These are phyloP conservation scores for Tolypocladium ophioglossoides DNA, from an alignment of 2,329 filamentous ascomycete species.

Conservation along the genomic window DNA sequence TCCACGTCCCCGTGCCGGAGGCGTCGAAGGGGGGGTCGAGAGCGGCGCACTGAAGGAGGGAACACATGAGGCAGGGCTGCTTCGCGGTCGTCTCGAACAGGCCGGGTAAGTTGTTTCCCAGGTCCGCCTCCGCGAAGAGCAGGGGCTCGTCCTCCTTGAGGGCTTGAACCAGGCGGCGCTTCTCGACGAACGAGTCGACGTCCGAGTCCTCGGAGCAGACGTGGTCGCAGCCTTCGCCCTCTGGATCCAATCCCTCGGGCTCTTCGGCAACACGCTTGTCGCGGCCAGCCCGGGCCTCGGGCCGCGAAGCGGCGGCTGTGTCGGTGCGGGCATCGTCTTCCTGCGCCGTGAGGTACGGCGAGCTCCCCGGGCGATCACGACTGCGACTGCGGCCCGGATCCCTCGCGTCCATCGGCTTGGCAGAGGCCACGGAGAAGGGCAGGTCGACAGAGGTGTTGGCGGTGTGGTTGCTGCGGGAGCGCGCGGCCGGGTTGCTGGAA, in stretches of 20 bases:
- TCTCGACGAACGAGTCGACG: conserved; percentile 20
- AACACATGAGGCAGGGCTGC: conserved; percentile 6
- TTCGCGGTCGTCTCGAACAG: conserved; percentile 6
- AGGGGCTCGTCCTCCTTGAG: conserved; percentile 23
- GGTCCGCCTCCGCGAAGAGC: conserved; percentile 19
- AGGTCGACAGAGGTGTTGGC: conserved; percentile 34
- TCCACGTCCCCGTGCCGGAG: not conserved
- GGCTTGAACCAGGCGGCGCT: conserved; percentile 6
- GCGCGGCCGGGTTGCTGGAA: conserved; percentile 27
- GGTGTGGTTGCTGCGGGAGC: conserved; percentile 32
- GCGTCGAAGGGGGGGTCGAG: not conserved
- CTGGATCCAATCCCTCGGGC: not conserved
- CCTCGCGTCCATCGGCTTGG: not conserved
- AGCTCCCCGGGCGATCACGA: not conserved
- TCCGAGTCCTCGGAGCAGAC: conserved; percentile 13
- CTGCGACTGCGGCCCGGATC: not conserved
- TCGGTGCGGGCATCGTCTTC: not conserved
- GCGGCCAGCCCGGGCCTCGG: not conserved
- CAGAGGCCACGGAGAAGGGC: not conserved
- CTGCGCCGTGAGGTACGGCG: not conserved
- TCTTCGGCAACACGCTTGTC: not conserved
- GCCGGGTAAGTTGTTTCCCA: conserved; percentile 22
- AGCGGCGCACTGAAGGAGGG: conserved; percentile 1
- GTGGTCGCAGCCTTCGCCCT: conserved; percentile 4
- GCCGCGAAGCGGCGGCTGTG: not conserved